Evolutionary conservation across 108 stramenopile genomes (phyloP), one percentile per base, ranked within the genome.

Genomic region (Skeletonema marinoi): DNA sequence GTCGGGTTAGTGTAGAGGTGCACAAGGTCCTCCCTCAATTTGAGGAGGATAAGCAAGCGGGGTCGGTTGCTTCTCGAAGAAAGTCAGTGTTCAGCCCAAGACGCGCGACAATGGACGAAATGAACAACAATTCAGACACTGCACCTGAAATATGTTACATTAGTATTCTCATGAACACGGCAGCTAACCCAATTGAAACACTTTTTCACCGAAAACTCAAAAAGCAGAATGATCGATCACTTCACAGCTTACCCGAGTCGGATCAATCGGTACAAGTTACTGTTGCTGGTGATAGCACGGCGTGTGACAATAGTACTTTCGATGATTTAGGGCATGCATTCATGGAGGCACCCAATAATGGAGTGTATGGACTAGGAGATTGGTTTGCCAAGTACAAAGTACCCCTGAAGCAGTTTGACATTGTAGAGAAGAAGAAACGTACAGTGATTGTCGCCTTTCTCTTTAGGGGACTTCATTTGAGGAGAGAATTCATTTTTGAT

Each of bases 311-410:
- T 12, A 60, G 54, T 25, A 48, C 59, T 51, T 60, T 56, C 25
- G 72, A 71, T 31, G 71, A 66, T 3, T 58, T 60, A 41, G 72
- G 71, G 0, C 21, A 71, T 19, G 60, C 76, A 61, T 65, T 74
- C 51, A 74, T 8, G 17, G 69, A 71, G 12, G 12, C 36, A 10
- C 3, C 32, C 19, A 32, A 32, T 32, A 19, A 32, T 30, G 12
- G 1, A n/a, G 54, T 56, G 9, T 19, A 56, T 56, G 21, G 10
- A 25, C 54, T 56, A 14, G 71, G 74, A 7, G 88, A 87, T 21
- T 93, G 89, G 90, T 83, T 75, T 60, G 80, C 86, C n/a, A 88
- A 75, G 65, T 90, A 88, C 70, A 66, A 81, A 14, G 16, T 93
- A 2, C 88, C 90, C 6, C 48, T 91, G 10, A 29, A 41, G 21